Evolutionary conservation across 768 basidiomycete genomes (phyloP).

Genomic region (Podaxis sp.): DNA sequence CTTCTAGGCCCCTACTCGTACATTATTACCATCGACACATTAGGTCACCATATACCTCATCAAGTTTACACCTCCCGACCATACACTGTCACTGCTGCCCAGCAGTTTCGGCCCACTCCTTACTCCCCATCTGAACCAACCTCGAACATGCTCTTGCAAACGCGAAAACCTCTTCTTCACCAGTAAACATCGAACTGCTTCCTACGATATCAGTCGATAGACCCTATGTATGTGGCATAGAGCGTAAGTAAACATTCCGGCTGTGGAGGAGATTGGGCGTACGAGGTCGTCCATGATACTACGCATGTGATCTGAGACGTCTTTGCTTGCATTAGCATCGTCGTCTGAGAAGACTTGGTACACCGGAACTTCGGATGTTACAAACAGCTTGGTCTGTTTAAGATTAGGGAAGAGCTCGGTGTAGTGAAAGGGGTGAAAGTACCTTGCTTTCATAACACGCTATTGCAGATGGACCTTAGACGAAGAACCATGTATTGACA

Average conservation of each 20-base stretch:
- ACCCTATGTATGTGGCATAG: slow-evolving; percentile 49
- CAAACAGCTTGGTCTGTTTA: slow-evolving; percentile 80
- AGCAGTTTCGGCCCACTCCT: slow-evolving; percentile 71
- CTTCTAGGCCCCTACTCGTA: neutral
- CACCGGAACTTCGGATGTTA: slow-evolving; percentile 91
- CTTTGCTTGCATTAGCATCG: slow-evolving; percentile 32
- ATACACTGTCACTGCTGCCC: slow-evolving; percentile 27
- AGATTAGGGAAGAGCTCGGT: neutral
- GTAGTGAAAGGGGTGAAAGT: slow-evolving; percentile 6
- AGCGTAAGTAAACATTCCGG: slow-evolving; percentile 11
- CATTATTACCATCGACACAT: neutral
- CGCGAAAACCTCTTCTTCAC: slow-evolving; percentile 96
- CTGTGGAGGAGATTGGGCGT: slow-evolving; percentile 19
- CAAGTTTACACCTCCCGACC: neutral
- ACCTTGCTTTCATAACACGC: slow-evolving; percentile 94
- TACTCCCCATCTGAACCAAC: slow-evolving; percentile 87
- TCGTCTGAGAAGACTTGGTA: slow-evolving; percentile 88
- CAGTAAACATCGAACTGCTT: slow-evolving; percentile 86
- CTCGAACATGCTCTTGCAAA: slow-evolving; percentile 93
- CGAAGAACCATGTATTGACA: neutral
- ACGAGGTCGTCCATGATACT: slow-evolving; percentile 97
- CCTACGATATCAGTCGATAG: slow-evolving; percentile 76
- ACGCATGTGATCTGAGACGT: slow-evolving; percentile 82
- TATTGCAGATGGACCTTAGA: slow-evolving; percentile 24
- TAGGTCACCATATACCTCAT: neutral